Evolutionary conservation across 192 early-diverging fungal genomes (phyloP).

Genomic region (Coemansia sp.): DNA sequence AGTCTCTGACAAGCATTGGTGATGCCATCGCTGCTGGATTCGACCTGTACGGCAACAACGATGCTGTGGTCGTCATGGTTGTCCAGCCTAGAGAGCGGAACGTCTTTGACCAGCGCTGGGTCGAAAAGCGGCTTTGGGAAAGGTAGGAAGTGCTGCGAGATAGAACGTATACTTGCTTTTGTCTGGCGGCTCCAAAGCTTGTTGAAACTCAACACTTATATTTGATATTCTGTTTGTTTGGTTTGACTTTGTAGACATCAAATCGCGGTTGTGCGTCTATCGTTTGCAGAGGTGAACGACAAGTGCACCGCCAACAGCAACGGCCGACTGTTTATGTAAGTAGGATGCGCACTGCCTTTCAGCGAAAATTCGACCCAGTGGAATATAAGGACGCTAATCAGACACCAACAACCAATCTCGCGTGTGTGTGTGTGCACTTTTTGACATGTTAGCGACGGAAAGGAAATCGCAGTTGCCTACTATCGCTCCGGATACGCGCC

Average conservation of each 20-base stretch:
- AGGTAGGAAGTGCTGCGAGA: slow-evolving; percentile 21
- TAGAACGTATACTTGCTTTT: no score
- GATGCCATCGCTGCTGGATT: slow-evolving; percentile 73
- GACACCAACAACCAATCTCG: not conserved
- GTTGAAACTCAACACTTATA: not conserved
- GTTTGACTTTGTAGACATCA: slow-evolving; percentile 21
- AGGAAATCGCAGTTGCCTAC: slow-evolving; percentile 85
- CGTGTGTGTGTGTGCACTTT: not conserved
- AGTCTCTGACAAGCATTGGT: slow-evolving; percentile 68
- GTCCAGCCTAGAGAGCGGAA: slow-evolving; percentile 93
- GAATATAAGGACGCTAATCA: not conserved
- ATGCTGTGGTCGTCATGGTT: slow-evolving; percentile 80
- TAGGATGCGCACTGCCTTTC: not conserved
- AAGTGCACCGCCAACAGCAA: slow-evolving; percentile 60
- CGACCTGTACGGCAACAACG: slow-evolving; percentile 33
- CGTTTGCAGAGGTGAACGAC: slow-evolving; percentile 63
- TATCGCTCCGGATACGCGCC: slow-evolving; percentile 91
- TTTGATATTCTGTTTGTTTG: not conserved
- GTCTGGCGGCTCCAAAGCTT: not conserved
- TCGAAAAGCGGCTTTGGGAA: slow-evolving; percentile 46
- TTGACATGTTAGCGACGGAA: slow-evolving; percentile 53
- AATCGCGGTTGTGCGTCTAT: slow-evolving; percentile 33
- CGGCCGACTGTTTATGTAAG: slow-evolving; percentile 67
- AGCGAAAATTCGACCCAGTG: not conserved
- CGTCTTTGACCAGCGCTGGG: slow-evolving; percentile 82